A percentile compares a stretch with the other conserved stretches of the same genome.
Conservation (phyloP, 495 filamentous ascomycete species). For the Articulospora tetracladia region DNA sequence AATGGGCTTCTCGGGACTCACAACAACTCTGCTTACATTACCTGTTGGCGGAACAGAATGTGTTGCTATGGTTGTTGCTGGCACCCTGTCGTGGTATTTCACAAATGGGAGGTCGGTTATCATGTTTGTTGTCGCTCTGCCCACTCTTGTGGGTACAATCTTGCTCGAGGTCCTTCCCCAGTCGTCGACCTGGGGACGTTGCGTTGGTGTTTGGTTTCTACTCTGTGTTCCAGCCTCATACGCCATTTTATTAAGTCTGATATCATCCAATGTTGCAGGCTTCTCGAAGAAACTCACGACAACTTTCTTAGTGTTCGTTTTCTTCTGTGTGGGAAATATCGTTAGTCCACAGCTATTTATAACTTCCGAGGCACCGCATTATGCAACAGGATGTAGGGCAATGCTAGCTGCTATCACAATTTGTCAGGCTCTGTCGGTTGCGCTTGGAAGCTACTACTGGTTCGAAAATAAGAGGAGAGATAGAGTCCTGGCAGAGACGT, state of each 20-base stretch:
- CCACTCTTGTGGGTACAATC: background rate
- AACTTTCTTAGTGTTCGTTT: background rate
- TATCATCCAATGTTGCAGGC: conserved; percentile 2
- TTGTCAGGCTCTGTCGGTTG: too few species aligned
- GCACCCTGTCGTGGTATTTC: background rate
- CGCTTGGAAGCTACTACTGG: too few species aligned
- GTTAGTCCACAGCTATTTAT: conserved; percentile 8
- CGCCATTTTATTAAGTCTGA: background rate
- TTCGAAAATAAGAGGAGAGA: too few species aligned
- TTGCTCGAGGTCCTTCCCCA: background rate
- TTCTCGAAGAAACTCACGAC: conserved; percentile 3
- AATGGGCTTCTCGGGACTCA: background rate
- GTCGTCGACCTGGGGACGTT: background rate
- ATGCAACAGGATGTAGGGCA: too few species aligned
- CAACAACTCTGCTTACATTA: background rate
- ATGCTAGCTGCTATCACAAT: too few species aligned
- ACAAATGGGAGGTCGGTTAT: background rate
- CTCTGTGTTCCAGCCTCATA: too few species aligned
- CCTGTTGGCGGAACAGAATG: background rate
- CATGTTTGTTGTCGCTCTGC: background rate
- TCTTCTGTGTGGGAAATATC: conserved; percentile 15
- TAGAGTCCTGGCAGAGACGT: too few species aligned
- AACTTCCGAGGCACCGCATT: conserved; percentile 4
- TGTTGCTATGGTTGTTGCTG: background rate
- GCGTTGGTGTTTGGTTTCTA: background rate